Base-by-base conservation (phyloP, 805 yeast genomes). In the Saturnispora galanensis region DNA sequence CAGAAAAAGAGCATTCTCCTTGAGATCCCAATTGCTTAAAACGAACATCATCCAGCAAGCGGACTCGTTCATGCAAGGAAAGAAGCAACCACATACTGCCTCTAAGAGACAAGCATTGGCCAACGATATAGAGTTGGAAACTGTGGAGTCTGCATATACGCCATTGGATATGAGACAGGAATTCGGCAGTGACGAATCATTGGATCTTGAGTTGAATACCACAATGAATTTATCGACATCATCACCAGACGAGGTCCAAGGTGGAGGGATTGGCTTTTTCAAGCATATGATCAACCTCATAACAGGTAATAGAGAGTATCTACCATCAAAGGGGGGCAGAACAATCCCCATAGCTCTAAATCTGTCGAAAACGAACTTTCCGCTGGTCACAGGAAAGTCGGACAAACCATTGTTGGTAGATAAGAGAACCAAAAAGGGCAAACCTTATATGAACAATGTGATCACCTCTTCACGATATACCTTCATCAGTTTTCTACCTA, bases 401-500 rank as follows among this genome's bases (percentile, higher is more conserved):
- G 58, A 58, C 46, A 44, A 48, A 32, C 55, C 61, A 29, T 58
- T 66, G 2, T 63, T 81, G 32, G 55, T 81, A 2, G 97, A 90
- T 61, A 93, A 83, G 57, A 70, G 96, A 48, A 42, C 41, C 17
- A 38, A 21, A 5, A 75, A 72, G 5, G 62, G 69, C 5, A 69
- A 59, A 35, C 79, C 86, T 0, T 90, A 82, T 60, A 55, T 72
- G 45, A 61, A 71, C 47, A 93, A 93, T 61, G 54, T 71, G 28
- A 81, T 93, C 48, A 84, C 94, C 0, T 88, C 97, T 0, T 83
- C 97, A 3, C 78, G 88, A 55, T 93, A 93, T 64, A 81, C 89
- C 2, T 47, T 83, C 3, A 77, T 80, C 58, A 75, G 88, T 39
- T 93, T 93, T 54, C 52, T 93, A 2, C 98, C 98, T 1, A 77